Percentiles rank a stretch among this genome's conserved stretches.
Evolutionary conservation across 805 yeast species (phyloP).

Genomic region (Candida jianshihensis): DNA sequence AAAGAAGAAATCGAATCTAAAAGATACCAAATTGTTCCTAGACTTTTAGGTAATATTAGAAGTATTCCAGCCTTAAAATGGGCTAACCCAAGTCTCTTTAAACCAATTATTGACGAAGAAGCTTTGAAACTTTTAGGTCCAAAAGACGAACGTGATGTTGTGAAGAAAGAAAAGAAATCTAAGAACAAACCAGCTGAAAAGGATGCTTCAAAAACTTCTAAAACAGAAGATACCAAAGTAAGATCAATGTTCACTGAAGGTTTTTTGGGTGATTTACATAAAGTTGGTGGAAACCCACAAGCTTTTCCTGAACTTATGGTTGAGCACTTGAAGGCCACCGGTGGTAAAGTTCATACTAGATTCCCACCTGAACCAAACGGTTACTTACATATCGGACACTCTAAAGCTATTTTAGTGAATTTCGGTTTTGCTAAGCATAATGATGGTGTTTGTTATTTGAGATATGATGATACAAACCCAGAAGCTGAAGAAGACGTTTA

Average conservation of each 20-base stretch:
- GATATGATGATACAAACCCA: constrained; percentile 97
- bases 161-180: constrained; percentile 69
- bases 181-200: constrained; percentile 28
- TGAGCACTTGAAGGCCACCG: constrained; percentile 70
- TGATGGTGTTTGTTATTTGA: constrained; percentile 81
- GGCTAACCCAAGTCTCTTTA: constrained; percentile 85
- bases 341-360: constrained; percentile 83
- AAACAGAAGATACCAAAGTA: constrained; percentile 16
- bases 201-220: constrained; percentile 15
- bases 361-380: constrained; percentile 99
- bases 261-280: constrained; percentile 89
- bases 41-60: constrained; percentile 70
- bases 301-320: constrained; percentile 77
- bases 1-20: constrained; percentile 55
- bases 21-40: constrained; percentile 76
- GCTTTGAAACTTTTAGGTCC: constrained; percentile 78
- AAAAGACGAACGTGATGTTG: constrained; percentile 88
- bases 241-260: constrained; percentile 93
- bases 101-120: constrained; percentile 78
- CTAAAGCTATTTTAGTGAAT: constrained; percentile 95
- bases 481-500: constrained; percentile 96
- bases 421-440: constrained; percentile 92
- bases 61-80: constrained; percentile 72
- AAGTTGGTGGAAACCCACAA: constrained; percentile 94
- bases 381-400: constrained; percentile 93